These are phyloP conservation scores for Pseudocercospora pini-densiflorae DNA, from an alignment of 2,329 filamentous ascomycete species.

Conservation along the genomic window DNA sequence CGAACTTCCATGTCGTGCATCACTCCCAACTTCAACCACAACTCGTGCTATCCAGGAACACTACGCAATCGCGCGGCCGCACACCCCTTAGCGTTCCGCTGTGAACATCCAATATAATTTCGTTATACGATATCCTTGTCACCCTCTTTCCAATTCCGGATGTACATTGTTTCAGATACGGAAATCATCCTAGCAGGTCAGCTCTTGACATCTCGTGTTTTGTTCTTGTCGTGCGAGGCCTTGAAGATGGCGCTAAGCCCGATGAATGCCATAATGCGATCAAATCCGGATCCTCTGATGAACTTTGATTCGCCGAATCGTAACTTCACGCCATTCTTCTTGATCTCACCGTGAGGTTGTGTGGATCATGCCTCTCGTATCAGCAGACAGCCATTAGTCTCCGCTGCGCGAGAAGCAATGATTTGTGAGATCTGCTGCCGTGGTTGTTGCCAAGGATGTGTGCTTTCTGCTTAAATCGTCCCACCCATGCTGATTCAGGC, in stretches of 20 bases:
- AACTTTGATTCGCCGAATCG: background rate
- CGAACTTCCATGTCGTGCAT: background rate
- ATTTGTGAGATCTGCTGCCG: background rate
- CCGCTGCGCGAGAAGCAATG: background rate
- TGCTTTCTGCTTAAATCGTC: background rate
- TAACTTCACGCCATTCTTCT: background rate
- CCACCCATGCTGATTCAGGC: too few species aligned
- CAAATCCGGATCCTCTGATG: background rate
- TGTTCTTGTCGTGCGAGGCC: background rate
- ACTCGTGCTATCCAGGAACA: background rate
- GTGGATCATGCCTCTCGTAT: background rate
- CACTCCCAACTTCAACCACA: background rate
- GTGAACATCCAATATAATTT: background rate
- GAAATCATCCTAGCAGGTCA: background rate
- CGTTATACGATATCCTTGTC: background rate
- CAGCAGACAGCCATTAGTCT: background rate
- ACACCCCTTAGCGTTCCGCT: background rate
- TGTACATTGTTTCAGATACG: background rate
- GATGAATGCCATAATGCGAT: too few species aligned
- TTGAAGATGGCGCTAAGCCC: too few species aligned
- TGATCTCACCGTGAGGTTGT: background rate
- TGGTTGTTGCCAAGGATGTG: background rate
- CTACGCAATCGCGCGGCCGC: background rate
- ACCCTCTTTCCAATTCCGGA: background rate
- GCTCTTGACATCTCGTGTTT: background rate